phyloP scores from a whole-genome alignment of 495 filamentous ascomycete species.

The Saxophila tyrrhenica region DNA sequence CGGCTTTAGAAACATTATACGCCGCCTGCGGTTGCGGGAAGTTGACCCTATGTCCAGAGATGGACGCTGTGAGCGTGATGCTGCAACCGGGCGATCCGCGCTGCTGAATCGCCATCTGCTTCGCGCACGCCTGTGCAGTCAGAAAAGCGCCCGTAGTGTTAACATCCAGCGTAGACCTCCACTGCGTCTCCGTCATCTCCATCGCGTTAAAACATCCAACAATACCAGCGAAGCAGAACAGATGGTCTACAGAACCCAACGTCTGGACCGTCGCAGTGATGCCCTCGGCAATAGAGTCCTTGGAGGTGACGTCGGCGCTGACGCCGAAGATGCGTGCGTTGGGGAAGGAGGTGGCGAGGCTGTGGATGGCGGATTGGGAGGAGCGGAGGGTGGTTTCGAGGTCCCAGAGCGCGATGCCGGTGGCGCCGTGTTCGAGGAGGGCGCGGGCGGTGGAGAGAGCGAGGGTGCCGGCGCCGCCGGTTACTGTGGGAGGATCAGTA shows the following conservation, averaged over 20 bases:
- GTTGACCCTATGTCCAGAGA: conserved; percentile 56
- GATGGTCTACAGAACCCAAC: conserved; percentile 45
- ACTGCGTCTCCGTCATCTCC: conserved; percentile 43
- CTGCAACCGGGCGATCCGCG: conserved; percentile 38
- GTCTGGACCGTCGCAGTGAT: conserved; percentile 30
- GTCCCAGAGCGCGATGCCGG: conserved; percentile 52
- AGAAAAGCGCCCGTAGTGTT: conserved; percentile 60
- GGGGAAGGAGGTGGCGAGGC: conserved; percentile 44
- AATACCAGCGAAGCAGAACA: conserved; percentile 59
- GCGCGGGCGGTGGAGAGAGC: conserved; percentile 47
- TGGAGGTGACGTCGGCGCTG: conserved; percentile 49
- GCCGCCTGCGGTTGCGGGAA: conserved; percentile 58
- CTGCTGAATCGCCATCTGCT: conserved; percentile 24
- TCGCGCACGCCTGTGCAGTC: conserved; percentile 53
- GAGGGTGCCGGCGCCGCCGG: conserved; percentile 59
- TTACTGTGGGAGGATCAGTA: too few species aligned
- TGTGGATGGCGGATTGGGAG: conserved; percentile 28
- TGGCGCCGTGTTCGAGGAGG: conserved; percentile 60
- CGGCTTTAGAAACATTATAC: conserved; percentile 63
- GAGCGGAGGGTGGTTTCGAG: conserved; percentile 37
- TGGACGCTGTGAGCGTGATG: conserved; percentile 56
- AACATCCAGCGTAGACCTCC: conserved; percentile 50
- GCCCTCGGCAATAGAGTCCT: conserved; percentile 26
- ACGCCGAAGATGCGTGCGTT: conserved; percentile 35
- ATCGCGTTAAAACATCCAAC: conserved; percentile 48